Conservation (phyloP, 169 alveolate species). For the Babesia divergens region DNA sequence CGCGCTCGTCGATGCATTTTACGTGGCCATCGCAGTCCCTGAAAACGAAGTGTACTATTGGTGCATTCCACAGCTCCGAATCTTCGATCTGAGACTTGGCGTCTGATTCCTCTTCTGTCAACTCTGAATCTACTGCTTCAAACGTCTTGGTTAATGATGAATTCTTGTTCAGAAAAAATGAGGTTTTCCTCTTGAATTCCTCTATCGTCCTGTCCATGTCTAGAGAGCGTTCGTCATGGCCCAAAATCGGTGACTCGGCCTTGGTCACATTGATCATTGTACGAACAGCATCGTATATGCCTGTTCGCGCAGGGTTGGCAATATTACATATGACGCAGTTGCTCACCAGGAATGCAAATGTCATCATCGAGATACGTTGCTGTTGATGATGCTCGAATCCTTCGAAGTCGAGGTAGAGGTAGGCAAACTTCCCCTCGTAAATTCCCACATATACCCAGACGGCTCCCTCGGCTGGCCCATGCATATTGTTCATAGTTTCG, state of each 20-base stretch:
- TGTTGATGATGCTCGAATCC: slow-evolving; percentile 43
- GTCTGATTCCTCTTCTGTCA: background rate
- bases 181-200: slow-evolving; percentile 7
- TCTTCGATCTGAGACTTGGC: background rate
- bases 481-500: slow-evolving; percentile 8
- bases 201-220: slow-evolving; percentile 9
- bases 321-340: slow-evolving; percentile 41
- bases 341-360: slow-evolving; percentile 32
- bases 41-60: slow-evolving; percentile 52
- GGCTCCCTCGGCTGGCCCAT: slow-evolving; percentile 28
- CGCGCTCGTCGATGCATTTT: slow-evolving; percentile 57
- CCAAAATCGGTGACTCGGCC: background rate
- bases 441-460: slow-evolving; percentile 55
- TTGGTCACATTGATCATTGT: slow-evolving; percentile 48
- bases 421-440: slow-evolving; percentile 51
- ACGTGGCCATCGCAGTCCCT: slow-evolving; percentile 54
- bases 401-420: slow-evolving; percentile 47
- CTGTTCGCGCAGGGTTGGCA: slow-evolving; percentile 30
- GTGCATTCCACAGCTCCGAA: slow-evolving; percentile 40
- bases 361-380: slow-evolving; percentile 17
- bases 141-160: background rate
- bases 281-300: slow-evolving; percentile 28
- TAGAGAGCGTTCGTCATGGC: background rate
- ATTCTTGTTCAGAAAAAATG: background rate
- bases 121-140: background rate